Base-by-base conservation (phyloP, 163 green algal species). In the Coccomyxa subellipsoidea region DNA sequence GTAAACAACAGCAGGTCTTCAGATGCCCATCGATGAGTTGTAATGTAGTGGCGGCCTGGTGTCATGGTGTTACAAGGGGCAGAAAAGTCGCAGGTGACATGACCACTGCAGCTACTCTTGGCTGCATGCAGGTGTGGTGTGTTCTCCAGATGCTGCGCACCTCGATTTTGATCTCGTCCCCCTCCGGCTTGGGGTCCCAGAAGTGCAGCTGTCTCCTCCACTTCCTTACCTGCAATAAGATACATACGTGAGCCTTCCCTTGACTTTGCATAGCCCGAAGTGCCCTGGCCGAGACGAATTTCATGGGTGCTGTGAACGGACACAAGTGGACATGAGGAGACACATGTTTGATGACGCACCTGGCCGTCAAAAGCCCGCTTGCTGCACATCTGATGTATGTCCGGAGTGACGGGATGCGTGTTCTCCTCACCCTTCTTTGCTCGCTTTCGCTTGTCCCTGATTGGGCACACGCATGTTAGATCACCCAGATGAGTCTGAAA, bases 361-460 rank as follows among this genome's bases (percentile, higher is more conserved):
- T 73, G 66, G 29, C 66, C 66, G 32, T 73, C 66, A 73, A 73
- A 73, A 34, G 66, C 27, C 10, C 66, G 66, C 66, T 73, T 73
- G 66, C 66, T 73, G 8, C 66, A 73, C 29, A 73, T n/a, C 27
- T 73, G 66, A 23, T 73, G n/a, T 32, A 73, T 73, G 66, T 73
- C 66, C 10, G 66, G 66, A 73, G 66, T 73, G 21, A 73, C 29
- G 8, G 66, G 66, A 73, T 73, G 66, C 66, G 18, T 32, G 29
- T 36, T 32, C 27, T 73, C 29, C 8, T 73, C 66, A 23, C n/a
- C 27, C 66, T 73, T 34, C n/a, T 32, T 32, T 1, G 66, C 66
- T n/a, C 29, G 66, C 66, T 59, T 59, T 59, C 47, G 47, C 47
- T 59, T 59, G 47, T 59, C 47, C 47, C 47, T 59, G 47, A n/a